These are phyloP conservation scores for Galerina sulciceps DNA, from an alignment of 768 basidiomycete genomes.

Conservation along the genomic window DNA sequence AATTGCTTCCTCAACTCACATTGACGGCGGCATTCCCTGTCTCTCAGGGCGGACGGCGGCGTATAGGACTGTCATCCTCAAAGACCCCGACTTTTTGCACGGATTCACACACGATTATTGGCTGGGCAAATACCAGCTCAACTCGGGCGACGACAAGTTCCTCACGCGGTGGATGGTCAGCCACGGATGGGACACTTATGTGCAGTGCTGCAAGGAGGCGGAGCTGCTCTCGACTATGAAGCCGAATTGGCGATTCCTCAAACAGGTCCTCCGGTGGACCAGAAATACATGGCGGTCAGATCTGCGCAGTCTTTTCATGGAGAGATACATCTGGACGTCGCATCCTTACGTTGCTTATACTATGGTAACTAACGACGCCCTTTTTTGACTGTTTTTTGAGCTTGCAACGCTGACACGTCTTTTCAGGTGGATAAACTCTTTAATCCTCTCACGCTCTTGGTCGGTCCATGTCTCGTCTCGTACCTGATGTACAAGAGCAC, in stretches of 20 bases:
- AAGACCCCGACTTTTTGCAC: constrained; percentile 91
- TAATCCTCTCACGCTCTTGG: constrained; percentile 85
- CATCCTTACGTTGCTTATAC: constrained; percentile 94
- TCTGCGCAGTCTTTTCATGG: constrained; percentile 86
- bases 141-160: constrained; percentile 94
- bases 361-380: constrained; percentile 81
- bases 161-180: constrained; percentile 96
- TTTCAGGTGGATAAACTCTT: constrained; percentile 81
- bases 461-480: constrained; percentile 80
- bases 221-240: constrained; percentile 94
- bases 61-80: constrained; percentile 91
- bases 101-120: constrained; percentile 95
- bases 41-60: constrained; percentile 93
- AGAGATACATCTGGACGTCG: constrained; percentile 83
- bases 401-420: constrained; percentile 4
- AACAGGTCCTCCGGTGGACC: constrained; percentile 93
- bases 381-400: constrained; percentile 31
- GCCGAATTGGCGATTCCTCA: constrained; percentile 94
- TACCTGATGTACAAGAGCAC: constrained; percentile 83
- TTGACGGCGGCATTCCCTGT: constrained; percentile 92
- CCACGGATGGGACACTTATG: constrained; percentile 95
- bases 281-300: constrained; percentile 94
- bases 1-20: constrained; percentile 86
- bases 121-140: constrained; percentile 93
- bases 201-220: constrained; percentile 83